These are phyloP conservation scores for Penicillium sp. DNA, from an alignment of 2,329 filamentous ascomycete species.

Conservation along the genomic window DNA sequence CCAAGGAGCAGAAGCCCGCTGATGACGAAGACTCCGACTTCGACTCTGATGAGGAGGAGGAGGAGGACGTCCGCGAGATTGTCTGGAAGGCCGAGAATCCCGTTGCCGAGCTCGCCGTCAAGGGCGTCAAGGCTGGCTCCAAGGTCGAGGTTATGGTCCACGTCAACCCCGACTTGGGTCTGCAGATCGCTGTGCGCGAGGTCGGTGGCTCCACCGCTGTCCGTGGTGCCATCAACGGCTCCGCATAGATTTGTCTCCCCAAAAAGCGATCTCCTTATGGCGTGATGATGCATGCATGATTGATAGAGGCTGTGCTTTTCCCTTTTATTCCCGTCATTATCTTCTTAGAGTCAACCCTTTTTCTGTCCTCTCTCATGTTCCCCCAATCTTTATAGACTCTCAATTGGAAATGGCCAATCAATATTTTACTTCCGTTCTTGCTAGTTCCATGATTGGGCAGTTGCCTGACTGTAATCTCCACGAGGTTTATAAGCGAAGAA, in stretches of 20 bases:
- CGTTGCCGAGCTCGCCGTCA: slow-evolving; percentile 85
- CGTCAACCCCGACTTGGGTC: slow-evolving; percentile 76
- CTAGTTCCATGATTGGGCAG: slow-evolving; percentile 1
- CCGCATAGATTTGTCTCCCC: slow-evolving; percentile 26
- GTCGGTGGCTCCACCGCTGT: slow-evolving; percentile 87
- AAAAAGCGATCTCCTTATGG: slow-evolving; percentile 33
- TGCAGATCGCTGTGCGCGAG: slow-evolving; percentile 82
- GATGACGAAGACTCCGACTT: slow-evolving; percentile 67
- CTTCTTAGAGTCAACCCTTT: slow-evolving; percentile 29
- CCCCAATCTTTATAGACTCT: slow-evolving; percentile 27
- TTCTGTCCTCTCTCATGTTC: slow-evolving; percentile 20
- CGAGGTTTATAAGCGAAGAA: not conserved
- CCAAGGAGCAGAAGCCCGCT: slow-evolving; percentile 66
- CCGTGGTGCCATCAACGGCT: slow-evolving; percentile 63
- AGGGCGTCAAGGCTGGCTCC: slow-evolving; percentile 80
- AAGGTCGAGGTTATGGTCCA: slow-evolving; percentile 96
- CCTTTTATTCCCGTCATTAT: slow-evolving; percentile 27
- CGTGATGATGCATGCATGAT: slow-evolving; percentile 38
- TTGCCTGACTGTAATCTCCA: not conserved
- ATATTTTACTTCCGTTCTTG: slow-evolving; percentile 18
- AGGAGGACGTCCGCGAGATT: slow-evolving; percentile 88
- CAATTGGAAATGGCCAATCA: slow-evolving; percentile 28
- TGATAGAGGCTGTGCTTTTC: slow-evolving; percentile 36
- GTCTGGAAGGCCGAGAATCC: slow-evolving; percentile 85
- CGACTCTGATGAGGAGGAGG: slow-evolving; percentile 68